Evolutionary conservation across 2,329 filamentous ascomycete genomes (phyloP), one percentile per base, ranked within the genome.

Genomic region (Hirsutella thompsonii): DNA sequence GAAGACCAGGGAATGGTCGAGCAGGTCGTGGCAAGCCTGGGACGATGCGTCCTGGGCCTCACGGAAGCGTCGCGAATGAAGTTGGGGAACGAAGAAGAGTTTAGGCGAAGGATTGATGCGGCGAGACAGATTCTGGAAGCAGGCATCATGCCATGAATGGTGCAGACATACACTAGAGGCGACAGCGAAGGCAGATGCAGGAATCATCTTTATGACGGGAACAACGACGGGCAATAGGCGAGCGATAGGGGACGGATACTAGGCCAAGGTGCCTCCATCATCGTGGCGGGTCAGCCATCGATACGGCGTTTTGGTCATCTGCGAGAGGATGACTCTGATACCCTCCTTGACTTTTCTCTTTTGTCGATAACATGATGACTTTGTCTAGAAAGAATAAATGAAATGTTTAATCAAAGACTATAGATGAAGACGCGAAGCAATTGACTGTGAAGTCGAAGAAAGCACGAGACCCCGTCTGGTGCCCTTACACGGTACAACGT

Each of bases 111-210:
- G 49, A 70, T 94, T 39, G 85, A 93, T 49, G 75, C 78, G 40
- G 88, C 87, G 5, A 76, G 79, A 44, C 70, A 75, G 40, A 72
- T 85, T 3, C 66, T 94, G 23, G 84, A 90, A 49, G 85, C 84
- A 5, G 71, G 37, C 2, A 18, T 13, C 4, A 16, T 8, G 32
- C 9, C 32, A 9, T 34, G n/a, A 34, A 34, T 8, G 32, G 16
- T 16, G 6, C 14, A 3, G 29, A 32, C 29, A n/a, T 14, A 11
- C 2, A 8, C 13, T 2, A n/a, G n/a, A 6, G 16, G 32, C 8
- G 32, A n/a, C 5, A 34, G 5, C 18, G 9, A 3, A 4, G 14
- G 32, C 14, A 16, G 32, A n/a, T n/a, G 32, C n/a, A 19, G 32
- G 32, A 18, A 32, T 18, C 18, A 9, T 4, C 32, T n/a, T 34